Base-by-base conservation (phyloP, 768 basidiomycete genomes). In the Podaxis sp. region DNA sequence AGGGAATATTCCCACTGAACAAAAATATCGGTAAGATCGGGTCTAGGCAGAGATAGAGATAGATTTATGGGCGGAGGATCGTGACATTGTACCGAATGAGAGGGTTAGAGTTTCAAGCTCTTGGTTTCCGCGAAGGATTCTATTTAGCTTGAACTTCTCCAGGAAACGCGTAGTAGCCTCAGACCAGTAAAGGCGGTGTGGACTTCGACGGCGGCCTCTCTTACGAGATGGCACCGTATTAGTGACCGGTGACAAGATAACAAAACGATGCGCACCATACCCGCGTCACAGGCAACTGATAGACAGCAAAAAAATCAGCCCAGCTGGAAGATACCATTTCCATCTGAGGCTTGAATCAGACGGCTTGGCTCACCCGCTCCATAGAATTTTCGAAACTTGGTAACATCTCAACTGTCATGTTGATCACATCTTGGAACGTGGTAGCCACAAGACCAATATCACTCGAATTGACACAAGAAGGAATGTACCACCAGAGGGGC, bases 61-160 rank as follows among this genome's bases (percentile, higher is more conserved):
- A 30, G 36, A 42, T 22, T 13, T 55, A 36, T 38, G 19, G 53
- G 53, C 53, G 53, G 33, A n/a, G 53, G 53, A 55, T 55, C 53
- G 53, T 55, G 54, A 56, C 54, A 56, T 33, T 33, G 33, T 56
- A 56, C 54, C 39, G 54, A 56, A 56, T 42, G 19, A 28, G 38
- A 56, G 12, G 19, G 22, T 38, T 56, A 56, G 19, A 15, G 36
- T 56, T 56, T 56, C 54, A 56, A 56, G 54, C 54, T 56, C 54
- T 56, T 17, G 36, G 54, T 56, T 42, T 56, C 30, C 38, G 38
- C 54, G 54, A 56, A 56, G 54, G 19, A 19, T 56, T 42, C 54
- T 19, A n/a, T 56, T 8, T 19, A 39, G 33, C 19, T 22, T 56
- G 54, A 56, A 22, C 33, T 11, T 11, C 54, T 19, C 19, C n/a